These are phyloP conservation scores for Hyaloperonospora arabidopsidis DNA, from an alignment of 352 stramenopile genomes.

Conservation along the genomic window DNA sequence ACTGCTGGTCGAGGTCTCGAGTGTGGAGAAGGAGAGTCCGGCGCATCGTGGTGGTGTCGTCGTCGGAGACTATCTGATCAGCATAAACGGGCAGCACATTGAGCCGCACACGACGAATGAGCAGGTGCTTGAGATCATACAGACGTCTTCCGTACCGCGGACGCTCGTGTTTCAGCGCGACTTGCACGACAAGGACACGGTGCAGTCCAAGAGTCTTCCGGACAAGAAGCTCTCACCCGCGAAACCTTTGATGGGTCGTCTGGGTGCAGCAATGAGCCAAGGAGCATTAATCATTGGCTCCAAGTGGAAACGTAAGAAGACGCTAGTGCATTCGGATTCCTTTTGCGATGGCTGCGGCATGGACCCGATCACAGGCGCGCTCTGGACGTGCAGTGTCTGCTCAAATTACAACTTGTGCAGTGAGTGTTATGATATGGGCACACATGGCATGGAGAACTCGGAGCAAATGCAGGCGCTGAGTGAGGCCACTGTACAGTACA, in stretches of 20 bases:
- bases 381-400: constrained; percentile 71
- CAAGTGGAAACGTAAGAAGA: constrained; percentile 63
- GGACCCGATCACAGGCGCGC: constrained; percentile 49
- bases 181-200: constrained; percentile 27
- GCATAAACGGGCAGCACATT: constrained; percentile 53
- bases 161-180: constrained; percentile 53
- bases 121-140: constrained; percentile 57
- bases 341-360: constrained; percentile 72
- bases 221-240: constrained; percentile 34
- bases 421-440: constrained; percentile 64
- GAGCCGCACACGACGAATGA: constrained; percentile 54
- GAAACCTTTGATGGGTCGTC: constrained; percentile 39
- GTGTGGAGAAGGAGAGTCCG: constrained; percentile 47
- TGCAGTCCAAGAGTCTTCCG: constrained; percentile 29
- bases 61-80: constrained; percentile 48
- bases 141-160: constrained; percentile 36
- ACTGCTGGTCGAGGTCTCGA: constrained; percentile 42
- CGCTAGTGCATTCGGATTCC: constrained; percentile 48
- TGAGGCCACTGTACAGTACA: constrained; percentile 62
- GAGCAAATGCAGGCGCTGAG: constrained; percentile 59
- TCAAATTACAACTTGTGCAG: constrained; percentile 62
- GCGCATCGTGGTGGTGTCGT: constrained; percentile 48
- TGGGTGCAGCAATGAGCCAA: constrained; percentile 59
- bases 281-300: constrained; percentile 53
- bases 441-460: constrained; percentile 67